phyloP scores from a whole-genome alignment of 2,329 filamentous ascomycete genomes.

The Sporothrix pallida region DNA sequence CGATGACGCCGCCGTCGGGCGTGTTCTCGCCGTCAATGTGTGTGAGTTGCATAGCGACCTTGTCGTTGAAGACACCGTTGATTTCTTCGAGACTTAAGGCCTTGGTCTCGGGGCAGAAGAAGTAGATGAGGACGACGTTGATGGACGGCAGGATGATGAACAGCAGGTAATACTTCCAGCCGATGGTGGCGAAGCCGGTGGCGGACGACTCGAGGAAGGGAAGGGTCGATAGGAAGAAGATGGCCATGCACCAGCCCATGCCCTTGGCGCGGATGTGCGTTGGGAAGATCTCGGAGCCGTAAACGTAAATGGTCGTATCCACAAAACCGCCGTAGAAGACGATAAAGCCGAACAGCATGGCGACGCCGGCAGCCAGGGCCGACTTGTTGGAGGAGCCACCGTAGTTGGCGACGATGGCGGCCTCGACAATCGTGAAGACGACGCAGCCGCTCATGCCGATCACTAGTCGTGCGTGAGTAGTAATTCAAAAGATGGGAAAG shows the following conservation, averaged over 20 bases:
- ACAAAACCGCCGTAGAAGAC: slow-evolving; percentile 25
- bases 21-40: background rate
- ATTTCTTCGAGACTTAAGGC: slow-evolving; percentile 23
- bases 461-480: background rate
- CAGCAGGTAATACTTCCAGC: slow-evolving; percentile 28
- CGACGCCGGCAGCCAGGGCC: slow-evolving; percentile 15
- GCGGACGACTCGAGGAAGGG: slow-evolving; percentile 14
- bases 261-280: slow-evolving; percentile 28
- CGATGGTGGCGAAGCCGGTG: slow-evolving; percentile 11
- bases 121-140: background rate
- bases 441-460: slow-evolving; percentile 25
- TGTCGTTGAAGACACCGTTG: slow-evolving; percentile 24
- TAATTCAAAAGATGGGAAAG: background rate
- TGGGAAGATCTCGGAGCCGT: slow-evolving; percentile 32
- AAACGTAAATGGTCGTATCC: slow-evolving; percentile 28
- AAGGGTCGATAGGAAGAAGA: slow-evolving; percentile 20
- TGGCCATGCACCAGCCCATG: slow-evolving; percentile 22
- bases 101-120: slow-evolving; percentile 31
- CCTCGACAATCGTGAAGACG: background rate
- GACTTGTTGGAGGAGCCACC: slow-evolving; percentile 13
- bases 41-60: slow-evolving; percentile 21
- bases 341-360: slow-evolving; percentile 24
- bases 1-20: background rate
- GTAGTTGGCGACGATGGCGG: slow-evolving; percentile 13
- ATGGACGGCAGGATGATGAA: slow-evolving; percentile 24